These are phyloP conservation scores for Mycena vitilis DNA, from an alignment of 768 basidiomycete genomes.

Conservation along the genomic window DNA sequence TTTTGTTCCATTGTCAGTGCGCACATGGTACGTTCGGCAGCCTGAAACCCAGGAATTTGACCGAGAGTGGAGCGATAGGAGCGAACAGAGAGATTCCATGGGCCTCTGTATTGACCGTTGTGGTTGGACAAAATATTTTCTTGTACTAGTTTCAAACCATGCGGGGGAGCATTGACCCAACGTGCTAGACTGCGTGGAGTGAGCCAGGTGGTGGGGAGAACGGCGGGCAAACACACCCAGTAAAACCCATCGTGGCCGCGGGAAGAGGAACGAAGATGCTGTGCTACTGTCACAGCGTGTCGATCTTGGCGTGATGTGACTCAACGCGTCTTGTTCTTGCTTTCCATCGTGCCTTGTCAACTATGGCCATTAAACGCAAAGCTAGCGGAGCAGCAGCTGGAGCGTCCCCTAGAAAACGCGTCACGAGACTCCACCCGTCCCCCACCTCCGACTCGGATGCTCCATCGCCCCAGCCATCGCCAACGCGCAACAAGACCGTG, in stretches of 20 bases:
- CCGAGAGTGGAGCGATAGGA: slow-evolving; percentile 81
- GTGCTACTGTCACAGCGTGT: too few species aligned
- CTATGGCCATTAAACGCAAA: slow-evolving; percentile 62
- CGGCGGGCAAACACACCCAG: slow-evolving; percentile 55
- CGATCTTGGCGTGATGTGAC: not conserved
- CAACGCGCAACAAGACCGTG: not conserved
- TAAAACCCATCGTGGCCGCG: slow-evolving; percentile 64
- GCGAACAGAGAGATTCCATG: slow-evolving; percentile 77
- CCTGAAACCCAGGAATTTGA: slow-evolving; percentile 62
- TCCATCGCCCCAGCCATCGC: too few species aligned
- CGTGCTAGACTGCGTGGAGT: slow-evolving; percentile 68
- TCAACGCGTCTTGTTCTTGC: slow-evolving; percentile 8
- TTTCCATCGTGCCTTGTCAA: slow-evolving; percentile 11
- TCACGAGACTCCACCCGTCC: slow-evolving; percentile 30
- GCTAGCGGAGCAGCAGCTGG: slow-evolving; percentile 34
- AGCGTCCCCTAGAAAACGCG: slow-evolving; percentile 48
- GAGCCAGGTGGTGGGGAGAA: slow-evolving; percentile 9
- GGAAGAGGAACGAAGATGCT: too few species aligned
- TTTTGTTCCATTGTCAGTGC: slow-evolving; percentile 84
- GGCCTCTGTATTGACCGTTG: slow-evolving; percentile 69
- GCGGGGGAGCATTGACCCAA: slow-evolving; percentile 85
- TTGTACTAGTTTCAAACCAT: slow-evolving; percentile 73
- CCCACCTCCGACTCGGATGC: slow-evolving; percentile 8
- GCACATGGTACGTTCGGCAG: slow-evolving; percentile 77
- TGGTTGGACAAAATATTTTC: slow-evolving; percentile 80